Conservation (phyloP, 225 moss, liverwort and hornwort genomes). For the Marchantia polymorpha region DNA sequence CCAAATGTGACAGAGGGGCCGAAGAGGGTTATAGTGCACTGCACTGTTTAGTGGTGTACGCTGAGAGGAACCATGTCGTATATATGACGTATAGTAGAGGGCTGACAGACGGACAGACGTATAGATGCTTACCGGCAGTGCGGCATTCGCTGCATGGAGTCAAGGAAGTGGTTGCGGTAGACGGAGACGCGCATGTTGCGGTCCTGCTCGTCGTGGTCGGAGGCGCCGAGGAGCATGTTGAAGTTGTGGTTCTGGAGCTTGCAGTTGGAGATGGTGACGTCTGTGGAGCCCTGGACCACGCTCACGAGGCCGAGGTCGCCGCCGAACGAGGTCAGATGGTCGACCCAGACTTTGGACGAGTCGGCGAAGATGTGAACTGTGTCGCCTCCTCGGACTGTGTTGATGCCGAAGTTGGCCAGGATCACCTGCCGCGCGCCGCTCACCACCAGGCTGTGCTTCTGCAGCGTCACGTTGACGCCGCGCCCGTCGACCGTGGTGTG, state of each 20-base stretch:
- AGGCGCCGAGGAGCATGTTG: constrained; percentile 92
- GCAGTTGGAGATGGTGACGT: constrained; percentile 83
- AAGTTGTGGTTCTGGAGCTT: constrained; percentile 76
- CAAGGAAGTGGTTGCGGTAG: constrained; percentile 77
- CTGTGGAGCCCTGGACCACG: constrained; percentile 85
- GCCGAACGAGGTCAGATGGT: constrained; percentile 71
- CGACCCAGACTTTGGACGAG: constrained; percentile 70
- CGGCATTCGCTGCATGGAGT: constrained; percentile 99
- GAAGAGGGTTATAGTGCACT: background rate
- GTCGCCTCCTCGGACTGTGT: constrained; percentile 65
- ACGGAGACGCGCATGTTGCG: constrained; percentile 66
- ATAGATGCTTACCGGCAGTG: constrained; percentile 84
- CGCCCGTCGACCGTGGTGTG: constrained; percentile 82
- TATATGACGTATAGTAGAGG: background rate
- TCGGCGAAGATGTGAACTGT: constrained; percentile 71
- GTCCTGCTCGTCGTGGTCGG: constrained; percentile 67
- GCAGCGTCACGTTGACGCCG: constrained; percentile 56
- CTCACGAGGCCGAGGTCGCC: constrained; percentile 79
- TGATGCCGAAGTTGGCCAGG: constrained; percentile 79
- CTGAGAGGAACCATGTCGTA: background rate
- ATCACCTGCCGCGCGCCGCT: constrained; percentile 48
- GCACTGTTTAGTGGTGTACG: background rate
- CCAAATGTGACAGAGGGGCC: no score
- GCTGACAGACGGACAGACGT: no score
- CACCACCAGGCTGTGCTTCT: constrained; percentile 41